Conservation (phyloP, 176 grass and related monocot species). For the Carex myosuroides region DNA sequence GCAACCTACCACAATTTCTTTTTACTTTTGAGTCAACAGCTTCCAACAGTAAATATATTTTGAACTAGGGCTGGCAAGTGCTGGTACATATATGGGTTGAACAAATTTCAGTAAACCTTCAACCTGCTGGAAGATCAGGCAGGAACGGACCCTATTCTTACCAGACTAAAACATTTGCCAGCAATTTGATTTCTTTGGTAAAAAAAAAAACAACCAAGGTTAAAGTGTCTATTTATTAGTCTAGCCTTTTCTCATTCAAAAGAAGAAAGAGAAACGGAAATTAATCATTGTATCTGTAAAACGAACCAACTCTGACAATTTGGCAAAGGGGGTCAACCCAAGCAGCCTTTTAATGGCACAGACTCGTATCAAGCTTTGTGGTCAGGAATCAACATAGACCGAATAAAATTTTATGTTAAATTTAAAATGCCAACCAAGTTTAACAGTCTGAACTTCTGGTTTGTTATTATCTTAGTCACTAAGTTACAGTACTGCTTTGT, state of each 20-base stretch:
- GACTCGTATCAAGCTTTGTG: neutral
- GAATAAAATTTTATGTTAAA: neutral
- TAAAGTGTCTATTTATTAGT: neutral
- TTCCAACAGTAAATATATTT: neutral
- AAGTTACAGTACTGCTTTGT: too few relatives aligned
- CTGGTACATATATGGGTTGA: neutral
- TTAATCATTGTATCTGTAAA: neutral
- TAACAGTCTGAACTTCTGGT: neutral
- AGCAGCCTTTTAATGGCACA: neutral
- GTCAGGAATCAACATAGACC: neutral
- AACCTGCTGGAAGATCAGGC: neutral
- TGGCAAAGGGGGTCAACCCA: neutral
- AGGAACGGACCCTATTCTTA: neutral
- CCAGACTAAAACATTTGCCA: neutral
- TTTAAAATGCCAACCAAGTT: neutral
- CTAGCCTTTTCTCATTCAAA: neutral
- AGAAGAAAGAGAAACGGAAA: neutral
- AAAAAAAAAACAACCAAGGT: neutral
- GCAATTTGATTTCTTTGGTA: neutral
- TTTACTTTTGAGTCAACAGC: neutral
- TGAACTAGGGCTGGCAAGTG: neutral
- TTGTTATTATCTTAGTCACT: too few relatives aligned
- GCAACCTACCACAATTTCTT: neutral
- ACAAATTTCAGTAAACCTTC: neutral
- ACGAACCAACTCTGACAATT: neutral